Evolutionary conservation across 768 basidiomycete species (phyloP).

Genomic region (Amanita phalloides): DNA sequence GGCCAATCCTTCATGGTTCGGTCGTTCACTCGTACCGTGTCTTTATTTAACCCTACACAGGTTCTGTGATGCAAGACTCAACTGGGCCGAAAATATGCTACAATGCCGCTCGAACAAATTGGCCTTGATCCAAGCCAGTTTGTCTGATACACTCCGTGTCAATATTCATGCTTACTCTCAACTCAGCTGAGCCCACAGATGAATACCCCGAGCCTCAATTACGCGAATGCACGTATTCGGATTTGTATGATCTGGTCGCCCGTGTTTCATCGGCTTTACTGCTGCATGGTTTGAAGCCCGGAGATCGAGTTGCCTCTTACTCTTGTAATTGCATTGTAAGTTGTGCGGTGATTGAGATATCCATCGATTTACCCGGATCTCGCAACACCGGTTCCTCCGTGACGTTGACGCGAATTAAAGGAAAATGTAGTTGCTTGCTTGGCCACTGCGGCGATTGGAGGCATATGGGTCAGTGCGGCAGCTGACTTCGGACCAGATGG

Average conservation of each 20-base stretch:
- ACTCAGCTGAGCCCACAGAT: conserved; percentile 51
- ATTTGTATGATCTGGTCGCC: conserved; percentile 47
- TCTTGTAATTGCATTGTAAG: conserved; percentile 70
- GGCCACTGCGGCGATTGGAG: conserved; percentile 60
- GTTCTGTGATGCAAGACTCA: conserved; percentile 51
- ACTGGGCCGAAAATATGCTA: conserved; percentile 81
- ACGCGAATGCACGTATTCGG: conserved; percentile 39
- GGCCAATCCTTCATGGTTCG: conserved; percentile 59
- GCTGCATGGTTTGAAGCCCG: conserved; percentile 39
- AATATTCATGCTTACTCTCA: conserved; percentile 9
- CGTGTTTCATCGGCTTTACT: conserved; percentile 49
- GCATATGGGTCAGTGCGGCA: conserved; percentile 77
- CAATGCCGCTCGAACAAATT: conserved; percentile 43
- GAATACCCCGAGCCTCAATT: conserved; percentile 31
- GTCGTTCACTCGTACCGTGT: conserved; percentile 5
- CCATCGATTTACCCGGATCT: not conserved
- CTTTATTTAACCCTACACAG: conserved; percentile 15
- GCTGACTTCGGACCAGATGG: conserved; percentile 78
- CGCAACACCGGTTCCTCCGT: not conserved
- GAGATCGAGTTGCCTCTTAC: conserved; percentile 70
- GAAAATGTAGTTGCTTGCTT: conserved; percentile 62
- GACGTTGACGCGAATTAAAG: conserved; percentile 20
- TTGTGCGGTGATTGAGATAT: conserved; percentile 4
- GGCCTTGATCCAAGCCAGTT: conserved; percentile 65
- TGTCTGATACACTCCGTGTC: conserved; percentile 18